These are phyloP conservation scores for Phlebopus sp. DNA, from an alignment of 1,284 basidiomycete genomes.

Conservation along the genomic window DNA sequence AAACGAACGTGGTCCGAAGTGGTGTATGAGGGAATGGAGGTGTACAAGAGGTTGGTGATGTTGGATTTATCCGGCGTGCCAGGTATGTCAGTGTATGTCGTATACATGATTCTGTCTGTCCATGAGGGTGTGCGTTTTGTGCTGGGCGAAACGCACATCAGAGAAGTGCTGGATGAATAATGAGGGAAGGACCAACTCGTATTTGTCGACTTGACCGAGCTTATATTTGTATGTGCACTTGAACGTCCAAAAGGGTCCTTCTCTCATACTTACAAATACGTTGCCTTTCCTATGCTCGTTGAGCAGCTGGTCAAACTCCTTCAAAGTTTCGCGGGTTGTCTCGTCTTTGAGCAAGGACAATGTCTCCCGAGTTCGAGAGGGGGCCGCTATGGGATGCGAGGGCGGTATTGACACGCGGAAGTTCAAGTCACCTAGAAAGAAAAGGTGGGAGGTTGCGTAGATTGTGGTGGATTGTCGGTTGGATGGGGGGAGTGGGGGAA, in stretches of 20 bases:
- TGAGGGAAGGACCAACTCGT: conserved; percentile 50
- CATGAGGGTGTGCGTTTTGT: conserved; percentile 83
- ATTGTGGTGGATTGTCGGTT: conserved; percentile 54
- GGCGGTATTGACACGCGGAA: conserved; percentile 72
- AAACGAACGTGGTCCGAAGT: conserved; percentile 69
- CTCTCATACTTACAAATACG: conserved; percentile 70
- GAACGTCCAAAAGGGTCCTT: conserved; percentile 84
- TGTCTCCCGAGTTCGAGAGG: conserved; percentile 35
- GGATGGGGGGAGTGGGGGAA: conserved; percentile 53
- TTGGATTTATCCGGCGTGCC: conserved; percentile 48
- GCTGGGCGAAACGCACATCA: conserved; percentile 35
- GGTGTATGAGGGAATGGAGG: conserved; percentile 72
- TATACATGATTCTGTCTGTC: conserved; percentile 93
- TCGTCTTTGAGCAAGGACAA: conserved; percentile 45
- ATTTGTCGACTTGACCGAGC: conserved; percentile 76
- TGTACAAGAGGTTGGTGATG: conserved; percentile 68
- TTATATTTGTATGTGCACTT: conserved; percentile 88
- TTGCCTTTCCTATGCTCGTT: conserved; percentile 61
- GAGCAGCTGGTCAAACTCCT: conserved; percentile 76
- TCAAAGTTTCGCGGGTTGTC: conserved; percentile 58
- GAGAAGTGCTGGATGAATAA: conserved; percentile 3
- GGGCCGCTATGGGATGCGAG: conserved; percentile 41
- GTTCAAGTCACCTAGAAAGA: conserved; percentile 89
- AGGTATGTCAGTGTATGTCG: conserved; percentile 71
- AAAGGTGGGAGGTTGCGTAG: conserved; percentile 80